phyloP scores from a whole-genome alignment of 805 yeast genomes.

The Lipomyces lipofer region DNA sequence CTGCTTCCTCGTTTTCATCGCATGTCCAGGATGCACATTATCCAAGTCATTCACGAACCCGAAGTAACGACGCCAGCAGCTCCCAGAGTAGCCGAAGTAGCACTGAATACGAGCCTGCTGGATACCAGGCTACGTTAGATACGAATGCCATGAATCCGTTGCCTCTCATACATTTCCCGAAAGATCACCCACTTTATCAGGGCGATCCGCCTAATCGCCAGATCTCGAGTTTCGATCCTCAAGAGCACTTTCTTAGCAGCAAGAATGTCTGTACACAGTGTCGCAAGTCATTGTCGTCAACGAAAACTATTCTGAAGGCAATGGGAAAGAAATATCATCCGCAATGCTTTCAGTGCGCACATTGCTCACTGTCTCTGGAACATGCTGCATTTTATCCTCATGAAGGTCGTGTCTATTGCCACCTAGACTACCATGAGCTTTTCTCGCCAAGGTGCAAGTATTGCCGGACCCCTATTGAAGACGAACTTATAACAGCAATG shows the following conservation, averaged over 20 bases:
- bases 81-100: background rate
- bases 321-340: conserved; percentile 28
- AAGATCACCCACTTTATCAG: conserved; percentile 19
- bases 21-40: background rate
- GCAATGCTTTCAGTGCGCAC: conserved; percentile 27
- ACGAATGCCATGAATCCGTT: conserved; percentile 9
- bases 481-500: conserved; percentile 36
- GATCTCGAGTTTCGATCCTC: background rate
- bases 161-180: conserved; percentile 18
- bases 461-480: conserved; percentile 39
- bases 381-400: conserved; percentile 29
- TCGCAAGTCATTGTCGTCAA: conserved; percentile 11
- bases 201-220: conserved; percentile 6
- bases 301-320: conserved; percentile 23
- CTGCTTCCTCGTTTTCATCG: background rate
- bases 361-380: conserved; percentile 26
- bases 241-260: background rate
- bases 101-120: background rate
- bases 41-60: background rate
- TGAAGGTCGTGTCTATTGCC: conserved; percentile 36
- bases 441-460: conserved; percentile 38
- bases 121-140: too few relatives aligned
- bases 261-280: conserved; percentile 20
- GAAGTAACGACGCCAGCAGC: conserved; percentile 9
- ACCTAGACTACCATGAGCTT: conserved; percentile 39